Conservation (phyloP, 768 basidiomycete species). For the Mycena filopes region DNA sequence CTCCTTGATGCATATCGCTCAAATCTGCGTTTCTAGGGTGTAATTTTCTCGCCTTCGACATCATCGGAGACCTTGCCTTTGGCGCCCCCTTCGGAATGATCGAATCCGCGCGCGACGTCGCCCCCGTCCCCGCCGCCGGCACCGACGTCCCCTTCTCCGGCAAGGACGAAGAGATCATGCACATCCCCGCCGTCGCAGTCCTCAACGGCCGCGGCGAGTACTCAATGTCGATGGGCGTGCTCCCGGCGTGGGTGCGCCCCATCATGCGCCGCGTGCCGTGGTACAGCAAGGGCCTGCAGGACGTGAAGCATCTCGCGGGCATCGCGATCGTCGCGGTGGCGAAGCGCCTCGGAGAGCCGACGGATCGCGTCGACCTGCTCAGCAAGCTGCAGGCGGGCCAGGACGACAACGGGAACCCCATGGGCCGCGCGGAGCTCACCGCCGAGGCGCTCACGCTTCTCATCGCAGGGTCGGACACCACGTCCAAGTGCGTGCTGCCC, state of each 20-base stretch:
- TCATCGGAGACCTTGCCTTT: conserved; percentile 89
- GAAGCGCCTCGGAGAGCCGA: conserved; percentile 72
- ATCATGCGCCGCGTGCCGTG: conserved; percentile 73
- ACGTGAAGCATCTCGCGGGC: conserved; percentile 80
- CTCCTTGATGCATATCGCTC: background rate
- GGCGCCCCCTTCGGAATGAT: conserved; percentile 93
- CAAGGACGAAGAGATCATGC: conserved; percentile 57
- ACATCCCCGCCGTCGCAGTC: conserved; percentile 86
- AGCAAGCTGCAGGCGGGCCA: conserved; percentile 82
- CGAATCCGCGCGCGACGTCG: conserved; percentile 74
- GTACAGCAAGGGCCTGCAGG: conserved; percentile 73
- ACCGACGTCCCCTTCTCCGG: conserved; percentile 65
- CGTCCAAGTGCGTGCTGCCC: conserved; percentile 78
- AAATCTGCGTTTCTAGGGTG: conserved; percentile 48
- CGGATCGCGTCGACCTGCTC: conserved; percentile 83
- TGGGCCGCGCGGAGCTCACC: conserved; percentile 86
- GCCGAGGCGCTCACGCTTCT: conserved; percentile 89
- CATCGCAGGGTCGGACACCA: conserved; percentile 92
- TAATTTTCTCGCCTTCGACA: conserved; percentile 70
- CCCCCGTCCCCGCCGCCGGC: conserved; percentile 70
- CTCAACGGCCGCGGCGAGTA: conserved; percentile 91
- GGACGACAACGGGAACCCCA: conserved; percentile 82
- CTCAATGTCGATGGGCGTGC: conserved; percentile 83
- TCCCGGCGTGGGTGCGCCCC: conserved; percentile 79
- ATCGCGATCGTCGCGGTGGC: conserved; percentile 84